Conservation (phyloP, 129 eudicot genomes). For the Centrapalus pauciflorus region DNA sequence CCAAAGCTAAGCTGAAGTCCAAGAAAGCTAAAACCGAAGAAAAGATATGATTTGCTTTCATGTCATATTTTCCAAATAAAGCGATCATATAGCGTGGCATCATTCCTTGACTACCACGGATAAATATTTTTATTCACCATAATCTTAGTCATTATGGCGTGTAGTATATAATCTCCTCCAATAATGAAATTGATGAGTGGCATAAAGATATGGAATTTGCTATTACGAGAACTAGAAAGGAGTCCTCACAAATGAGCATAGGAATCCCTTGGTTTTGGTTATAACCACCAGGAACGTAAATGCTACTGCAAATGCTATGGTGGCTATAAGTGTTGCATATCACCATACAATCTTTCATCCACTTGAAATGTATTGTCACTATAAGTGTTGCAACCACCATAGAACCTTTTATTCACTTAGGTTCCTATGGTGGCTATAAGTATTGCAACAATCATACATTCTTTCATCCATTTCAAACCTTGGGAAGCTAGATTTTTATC, state of each 20-base stretch:
- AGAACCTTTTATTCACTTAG: background rate
- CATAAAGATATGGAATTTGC: background rate
- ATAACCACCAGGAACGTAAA: constrained; percentile 4
- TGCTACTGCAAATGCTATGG: background rate
- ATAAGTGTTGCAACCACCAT: constrained; percentile 7
- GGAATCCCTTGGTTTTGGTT: background rate
- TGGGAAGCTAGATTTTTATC: background rate
- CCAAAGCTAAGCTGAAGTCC: too few species aligned
- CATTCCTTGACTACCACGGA: background rate
- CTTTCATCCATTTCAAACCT: constrained; percentile 5
- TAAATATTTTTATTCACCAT: constrained; percentile 4
- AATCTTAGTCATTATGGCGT: background rate
- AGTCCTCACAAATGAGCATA: background rate
- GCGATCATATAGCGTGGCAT: background rate
- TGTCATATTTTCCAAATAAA: background rate
- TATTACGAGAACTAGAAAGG: background rate
- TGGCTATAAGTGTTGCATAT: background rate
- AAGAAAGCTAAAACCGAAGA: too few species aligned
- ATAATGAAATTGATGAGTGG: background rate
- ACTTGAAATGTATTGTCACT: background rate
- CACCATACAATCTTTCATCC: constrained; percentile 6
- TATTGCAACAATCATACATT: background rate
- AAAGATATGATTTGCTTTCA: too few species aligned
- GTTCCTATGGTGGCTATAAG: background rate
- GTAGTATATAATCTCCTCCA: background rate